Evolutionary conservation across 2,329 filamentous ascomycete species (phyloP), one percentile per base, ranked within the genome.

Genomic region (Simplicillium sp.): DNA sequence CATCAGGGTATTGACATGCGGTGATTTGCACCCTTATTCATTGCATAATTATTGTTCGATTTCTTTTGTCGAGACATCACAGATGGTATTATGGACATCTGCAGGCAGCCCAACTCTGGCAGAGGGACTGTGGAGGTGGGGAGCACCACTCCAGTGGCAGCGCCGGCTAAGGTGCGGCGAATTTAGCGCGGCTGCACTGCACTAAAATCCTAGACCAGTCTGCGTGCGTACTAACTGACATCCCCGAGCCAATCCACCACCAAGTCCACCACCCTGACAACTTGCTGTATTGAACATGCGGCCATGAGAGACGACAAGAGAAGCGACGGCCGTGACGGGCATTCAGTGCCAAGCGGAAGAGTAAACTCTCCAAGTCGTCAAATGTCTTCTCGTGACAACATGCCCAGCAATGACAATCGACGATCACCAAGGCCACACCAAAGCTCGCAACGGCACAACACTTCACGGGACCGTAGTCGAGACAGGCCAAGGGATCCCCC

Each of bases 281-380:
- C 20, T 25, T 25, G 51, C 57, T 56, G 53, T 50, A 53, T 51
- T 55, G 55, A 53, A 57, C 49, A 64, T 65, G 60, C 56, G 60
- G 59, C 60, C 56, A 65, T 65, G 62, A 64, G 48, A 54, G 58
- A 64, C 56, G 54, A 53, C 43, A 52, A 55, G 51, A 54, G 55
- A 58, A 53, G 50, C 50, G 50, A 63, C 54, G 58, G 62, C 39
- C 50, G 57, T 49, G 53, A 57, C 56, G 58, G 63, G 47, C 50
- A 57, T 56, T 56, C 55, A 55, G 55, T 58, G 50, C 48, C 50
- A 45, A 57, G 59, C 46, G 56, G 57, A 55, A 56, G 57, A 50
- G 46, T 54, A 47, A 55, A 53, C 43, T 46, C 54, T 43, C 55
- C 54, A 36, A 54, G 57, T 44, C 52, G 55, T 48, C 49, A 54